Percentiles rank a stretch among this genome's conserved stretches.
These are phyloP conservation scores for Alternaria alternata DNA, from an alignment of 2,329 filamentous ascomycete species.

Conservation along the genomic window DNA sequence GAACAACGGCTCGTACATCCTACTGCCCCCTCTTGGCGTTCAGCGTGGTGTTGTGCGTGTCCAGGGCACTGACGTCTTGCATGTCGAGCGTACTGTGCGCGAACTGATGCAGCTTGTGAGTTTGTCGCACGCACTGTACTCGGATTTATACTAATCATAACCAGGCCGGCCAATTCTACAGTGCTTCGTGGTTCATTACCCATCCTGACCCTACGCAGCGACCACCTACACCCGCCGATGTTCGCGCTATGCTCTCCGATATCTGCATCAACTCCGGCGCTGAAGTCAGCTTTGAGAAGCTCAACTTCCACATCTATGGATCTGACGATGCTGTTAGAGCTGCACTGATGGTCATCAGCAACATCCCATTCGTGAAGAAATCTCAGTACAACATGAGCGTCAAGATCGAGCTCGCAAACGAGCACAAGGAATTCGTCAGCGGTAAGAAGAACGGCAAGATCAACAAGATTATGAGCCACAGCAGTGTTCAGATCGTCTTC, in stretches of 20 bases:
- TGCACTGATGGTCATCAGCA: constrained; percentile 91
- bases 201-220: constrained; percentile 73
- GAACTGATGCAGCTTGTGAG: constrained; percentile 93
- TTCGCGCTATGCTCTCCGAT: constrained; percentile 89
- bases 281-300: constrained; percentile 92
- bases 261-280: constrained; percentile 97
- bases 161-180: constrained; percentile 95
- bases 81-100: constrained; percentile 92
- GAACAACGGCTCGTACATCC: constrained; percentile 91
- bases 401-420: constrained; percentile 98
- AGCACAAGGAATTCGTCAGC: constrained; percentile 99
- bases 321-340: constrained; percentile 96
- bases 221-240: constrained; percentile 70
- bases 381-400: constrained; percentile 93
- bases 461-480: constrained; percentile 99
- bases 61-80: constrained; percentile 90
- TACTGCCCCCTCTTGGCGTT: constrained; percentile 87
- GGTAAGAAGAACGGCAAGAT: constrained; percentile 99
- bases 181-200: constrained; percentile 93
- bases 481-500: constrained; percentile 98
- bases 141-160: constrained; percentile 26
- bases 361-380: constrained; percentile 86
- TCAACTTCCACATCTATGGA: constrained; percentile 91
- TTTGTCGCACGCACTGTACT: constrained; percentile 20
- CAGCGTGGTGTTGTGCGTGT: constrained; percentile 86